phyloP scores from a whole-genome alignment of 2,329 filamentous ascomycete species.

The Metarhizium humberi region DNA sequence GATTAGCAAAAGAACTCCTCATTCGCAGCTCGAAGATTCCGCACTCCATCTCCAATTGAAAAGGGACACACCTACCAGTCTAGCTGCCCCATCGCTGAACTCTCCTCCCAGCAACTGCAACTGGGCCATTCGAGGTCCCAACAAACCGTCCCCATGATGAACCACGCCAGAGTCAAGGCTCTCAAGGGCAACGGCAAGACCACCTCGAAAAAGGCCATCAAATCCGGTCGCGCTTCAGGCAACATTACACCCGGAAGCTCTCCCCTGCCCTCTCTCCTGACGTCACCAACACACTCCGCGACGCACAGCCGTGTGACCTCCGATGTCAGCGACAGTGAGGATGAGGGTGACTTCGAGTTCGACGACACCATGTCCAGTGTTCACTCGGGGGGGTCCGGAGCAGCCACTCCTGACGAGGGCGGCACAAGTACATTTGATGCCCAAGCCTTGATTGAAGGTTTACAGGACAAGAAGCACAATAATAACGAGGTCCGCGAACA shows the following conservation, averaged over 20 bases:
- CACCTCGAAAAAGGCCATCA: conserved; percentile 56
- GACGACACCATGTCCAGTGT: conserved; percentile 36
- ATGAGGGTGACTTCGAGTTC: conserved; percentile 25
- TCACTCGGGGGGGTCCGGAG: conserved; percentile 30
- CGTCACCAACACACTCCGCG: conserved; percentile 50
- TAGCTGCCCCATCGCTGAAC: not conserved
- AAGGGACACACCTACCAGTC: not conserved
- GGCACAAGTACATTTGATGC: conserved; percentile 52
- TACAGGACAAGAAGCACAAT: conserved; percentile 68
- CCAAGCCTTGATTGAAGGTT: conserved; percentile 57
- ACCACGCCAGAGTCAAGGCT: conserved; percentile 57
- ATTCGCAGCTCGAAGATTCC: not conserved
- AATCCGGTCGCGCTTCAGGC: conserved; percentile 49
- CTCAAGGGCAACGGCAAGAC: conserved; percentile 64
- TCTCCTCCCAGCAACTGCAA: not conserved
- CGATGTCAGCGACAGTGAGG: conserved; percentile 47
- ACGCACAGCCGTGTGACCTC: conserved; percentile 53
- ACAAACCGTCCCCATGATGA: conserved; percentile 35
- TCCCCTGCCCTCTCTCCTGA: conserved; percentile 45
- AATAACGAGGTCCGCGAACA: conserved; percentile 60
- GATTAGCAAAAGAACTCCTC: not conserved
- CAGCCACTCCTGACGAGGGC: conserved; percentile 56
- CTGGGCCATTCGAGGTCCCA: not conserved
- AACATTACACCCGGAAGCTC: conserved; percentile 48
- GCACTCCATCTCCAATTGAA: too few species aligned